phyloP scores from a whole-genome alignment of 768 basidiomycete species.

The Pulveroboletus sp. region DNA sequence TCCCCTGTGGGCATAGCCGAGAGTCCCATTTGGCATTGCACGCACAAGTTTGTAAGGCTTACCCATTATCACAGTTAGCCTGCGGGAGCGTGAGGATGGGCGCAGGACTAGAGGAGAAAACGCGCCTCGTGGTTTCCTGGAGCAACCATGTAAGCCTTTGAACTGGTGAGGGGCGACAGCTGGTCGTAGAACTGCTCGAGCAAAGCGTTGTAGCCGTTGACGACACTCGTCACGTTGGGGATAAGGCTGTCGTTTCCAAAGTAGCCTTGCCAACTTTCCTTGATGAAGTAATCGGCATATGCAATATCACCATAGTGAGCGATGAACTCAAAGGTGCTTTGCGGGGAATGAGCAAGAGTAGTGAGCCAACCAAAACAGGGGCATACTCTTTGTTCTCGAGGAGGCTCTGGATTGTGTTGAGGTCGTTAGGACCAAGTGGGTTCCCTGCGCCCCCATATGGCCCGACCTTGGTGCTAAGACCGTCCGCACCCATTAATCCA shows the following conservation, averaged over 20 bases:
- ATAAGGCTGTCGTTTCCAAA: conserved; percentile 26
- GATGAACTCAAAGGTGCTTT: conserved; percentile 24
- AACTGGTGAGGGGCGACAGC: conserved; percentile 21
- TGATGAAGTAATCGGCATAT: conserved; percentile 27
- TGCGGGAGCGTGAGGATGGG: neutral
- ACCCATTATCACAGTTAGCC: conserved; percentile 30
- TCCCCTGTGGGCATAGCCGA: conserved; percentile 8
- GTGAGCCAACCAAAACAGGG: neutral
- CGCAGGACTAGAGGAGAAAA: neutral
- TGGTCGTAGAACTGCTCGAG: conserved; percentile 28
- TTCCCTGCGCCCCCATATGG: conserved; percentile 19
- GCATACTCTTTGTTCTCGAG: conserved; percentile 26
- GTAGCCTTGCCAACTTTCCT: conserved; percentile 29
- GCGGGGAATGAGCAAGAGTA: neutral
- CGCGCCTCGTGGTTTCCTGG: conserved; percentile 25
- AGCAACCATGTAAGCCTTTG: conserved; percentile 26
- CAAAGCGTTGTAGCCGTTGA: conserved; percentile 23
- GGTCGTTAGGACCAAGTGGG: conserved; percentile 22
- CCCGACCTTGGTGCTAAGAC: conserved; percentile 28
- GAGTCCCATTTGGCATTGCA: neutral
- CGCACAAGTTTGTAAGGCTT: neutral
- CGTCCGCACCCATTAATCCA: conserved; percentile 25
- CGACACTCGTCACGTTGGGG: conserved; percentile 21
- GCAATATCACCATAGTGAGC: conserved; percentile 26
- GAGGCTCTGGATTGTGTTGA: conserved; percentile 29